phyloP scores from a whole-genome alignment of 768 basidiomycete genomes.

The Hemileccinum impolitum region DNA sequence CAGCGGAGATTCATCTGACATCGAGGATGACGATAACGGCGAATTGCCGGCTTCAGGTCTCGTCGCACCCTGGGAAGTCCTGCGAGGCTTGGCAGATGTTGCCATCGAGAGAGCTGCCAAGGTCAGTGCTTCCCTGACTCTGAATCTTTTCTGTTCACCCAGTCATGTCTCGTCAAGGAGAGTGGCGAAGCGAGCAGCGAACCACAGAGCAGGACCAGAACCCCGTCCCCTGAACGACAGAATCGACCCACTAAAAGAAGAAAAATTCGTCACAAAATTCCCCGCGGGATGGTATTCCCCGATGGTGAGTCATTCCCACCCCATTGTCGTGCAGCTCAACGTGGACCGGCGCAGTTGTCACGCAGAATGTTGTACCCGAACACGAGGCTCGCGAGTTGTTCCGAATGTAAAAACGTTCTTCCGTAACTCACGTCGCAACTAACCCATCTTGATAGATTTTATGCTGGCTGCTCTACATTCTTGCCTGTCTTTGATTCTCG shows the following conservation, averaged over 20 bases:
- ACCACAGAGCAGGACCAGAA: conserved; percentile 69
- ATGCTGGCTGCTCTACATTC: conserved; percentile 89
- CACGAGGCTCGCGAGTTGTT: conserved; percentile 84
- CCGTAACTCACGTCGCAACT: conserved; percentile 11
- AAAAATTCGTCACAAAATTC: conserved; percentile 62
- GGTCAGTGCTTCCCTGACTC: conserved; percentile 39
- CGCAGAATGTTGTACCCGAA: conserved; percentile 77
- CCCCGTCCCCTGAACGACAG: conserved; percentile 68
- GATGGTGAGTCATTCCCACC: conserved; percentile 52
- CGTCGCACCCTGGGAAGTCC: conserved; percentile 84
- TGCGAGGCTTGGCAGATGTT: conserved; percentile 77
- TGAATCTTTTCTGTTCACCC: background rate
- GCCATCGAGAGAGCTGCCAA: conserved; percentile 77
- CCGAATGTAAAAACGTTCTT: conserved; percentile 52
- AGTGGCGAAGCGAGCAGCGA: conserved; percentile 70
- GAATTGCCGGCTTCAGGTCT: conserved; percentile 79
- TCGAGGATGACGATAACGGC: conserved; percentile 79
- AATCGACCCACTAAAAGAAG: conserved; percentile 67
- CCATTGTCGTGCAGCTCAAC: background rate
- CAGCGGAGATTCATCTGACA: conserved; percentile 78
- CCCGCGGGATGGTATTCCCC: conserved; percentile 62
- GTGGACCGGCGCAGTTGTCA: conserved; percentile 56
- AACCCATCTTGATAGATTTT: conserved; percentile 55
- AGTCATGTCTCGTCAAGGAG: conserved; percentile 45
- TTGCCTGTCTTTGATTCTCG: conserved; percentile 81